phyloP scores from a whole-genome alignment of 768 basidiomycete species.

The Amanita pseudoporphyria region DNA sequence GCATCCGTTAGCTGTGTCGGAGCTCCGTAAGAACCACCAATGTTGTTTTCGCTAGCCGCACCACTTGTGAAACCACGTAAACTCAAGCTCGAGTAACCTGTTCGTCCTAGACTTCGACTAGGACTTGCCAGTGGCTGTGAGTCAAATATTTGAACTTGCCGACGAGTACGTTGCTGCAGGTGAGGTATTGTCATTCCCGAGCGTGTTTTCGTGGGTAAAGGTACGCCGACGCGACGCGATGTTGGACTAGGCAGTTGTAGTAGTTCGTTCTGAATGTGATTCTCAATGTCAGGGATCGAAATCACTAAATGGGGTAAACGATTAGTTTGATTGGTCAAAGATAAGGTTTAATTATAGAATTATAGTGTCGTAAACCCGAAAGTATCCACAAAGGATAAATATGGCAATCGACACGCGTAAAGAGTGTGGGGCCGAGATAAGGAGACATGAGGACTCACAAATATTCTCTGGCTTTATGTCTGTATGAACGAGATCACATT shows the following conservation, averaged over 20 bases:
- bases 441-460: constrained; percentile 39
- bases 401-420: constrained; percentile 4
- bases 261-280: constrained; percentile 62
- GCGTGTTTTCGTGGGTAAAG: constrained; percentile 54
- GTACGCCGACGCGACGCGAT: constrained; percentile 75
- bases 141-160: constrained; percentile 73
- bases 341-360: constrained; percentile 17
- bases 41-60: constrained; percentile 24
- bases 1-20: constrained; percentile 29
- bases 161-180: constrained; percentile 37
- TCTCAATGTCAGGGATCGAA: constrained; percentile 72
- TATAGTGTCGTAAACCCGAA: neutral
- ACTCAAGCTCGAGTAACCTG: constrained; percentile 20
- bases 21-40: constrained; percentile 28
- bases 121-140: constrained; percentile 71
- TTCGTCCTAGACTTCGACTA: constrained; percentile 25
- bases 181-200: constrained; percentile 54
- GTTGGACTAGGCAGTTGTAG: constrained; percentile 60
- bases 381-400: constrained; percentile 1
- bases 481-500: constrained; percentile 89
- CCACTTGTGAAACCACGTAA: constrained; percentile 18
- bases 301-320: constrained; percentile 49
- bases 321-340: constrained; percentile 14
- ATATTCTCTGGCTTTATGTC: constrained; percentile 96
- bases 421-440: constrained; percentile 9